These are phyloP conservation scores for Phytopythium vexans DNA, from an alignment of 352 stramenopile species.

Conservation along the genomic window DNA sequence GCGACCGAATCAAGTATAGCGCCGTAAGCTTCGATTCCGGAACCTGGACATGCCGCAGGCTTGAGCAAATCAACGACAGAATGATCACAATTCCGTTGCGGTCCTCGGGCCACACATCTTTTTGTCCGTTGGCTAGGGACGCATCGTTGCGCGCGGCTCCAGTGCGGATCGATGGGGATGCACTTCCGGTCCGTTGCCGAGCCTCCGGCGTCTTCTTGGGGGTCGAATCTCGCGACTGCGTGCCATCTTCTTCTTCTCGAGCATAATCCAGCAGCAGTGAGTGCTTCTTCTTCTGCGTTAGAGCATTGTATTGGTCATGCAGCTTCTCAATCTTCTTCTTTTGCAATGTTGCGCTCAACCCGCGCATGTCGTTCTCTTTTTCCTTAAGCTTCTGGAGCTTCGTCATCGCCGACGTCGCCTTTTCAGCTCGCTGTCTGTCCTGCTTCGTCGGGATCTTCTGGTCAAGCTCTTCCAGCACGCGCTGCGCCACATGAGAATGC, in stretches of 20 bases:
- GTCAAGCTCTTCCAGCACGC: conserved; percentile 66
- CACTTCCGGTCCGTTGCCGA: conserved; percentile 4
- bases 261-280: conserved; percentile 60
- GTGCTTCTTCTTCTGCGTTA: conserved; percentile 78
- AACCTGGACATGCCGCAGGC: conserved; percentile 78
- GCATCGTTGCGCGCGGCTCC: conserved; percentile 8
- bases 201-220: conserved; percentile 11
- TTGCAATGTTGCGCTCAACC: conserved; percentile 60
- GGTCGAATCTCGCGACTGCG: conserved; percentile 2
- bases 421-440: conserved; percentile 36
- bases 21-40: conserved; percentile 88
- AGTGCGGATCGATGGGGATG: conserved; percentile 6
- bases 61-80: conserved; percentile 81
- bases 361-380: conserved; percentile 68
- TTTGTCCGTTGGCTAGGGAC: conserved; percentile 2
- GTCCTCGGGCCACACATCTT: conserved; percentile 39
- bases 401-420: conserved; percentile 29
- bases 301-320: conserved; percentile 73
- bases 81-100: conserved; percentile 87
- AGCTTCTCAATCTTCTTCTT: conserved; percentile 87
- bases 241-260: conserved; percentile 28
- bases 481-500: conserved; percentile 66
- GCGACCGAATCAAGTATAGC: conserved; percentile 89
- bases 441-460: conserved; percentile 36
- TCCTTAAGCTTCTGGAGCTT: conserved; percentile 62